Percentiles rank a stretch among this genome's conserved stretches.
Evolutionary conservation across 2,329 filamentous ascomycete species (phyloP).

Genomic region (Diaporthe sp.): DNA sequence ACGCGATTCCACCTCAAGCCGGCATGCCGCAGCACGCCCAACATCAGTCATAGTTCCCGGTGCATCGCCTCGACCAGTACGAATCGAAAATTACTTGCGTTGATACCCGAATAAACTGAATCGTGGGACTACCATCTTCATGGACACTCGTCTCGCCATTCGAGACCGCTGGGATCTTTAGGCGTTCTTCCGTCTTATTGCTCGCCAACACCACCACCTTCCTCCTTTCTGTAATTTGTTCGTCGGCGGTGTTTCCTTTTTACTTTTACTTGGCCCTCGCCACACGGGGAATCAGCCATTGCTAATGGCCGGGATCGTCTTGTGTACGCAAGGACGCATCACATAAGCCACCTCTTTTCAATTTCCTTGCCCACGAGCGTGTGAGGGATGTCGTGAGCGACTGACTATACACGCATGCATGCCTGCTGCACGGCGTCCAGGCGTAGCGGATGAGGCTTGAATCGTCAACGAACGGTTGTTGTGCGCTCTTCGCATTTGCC

Average conservation of each 20-base stretch:
- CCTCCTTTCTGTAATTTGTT: conserved; percentile 39
- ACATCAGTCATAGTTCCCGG: conserved; percentile 75
- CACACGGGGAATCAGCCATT: neutral
- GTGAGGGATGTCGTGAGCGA: neutral
- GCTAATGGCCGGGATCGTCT: conserved; percentile 35
- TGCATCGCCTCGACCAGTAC: conserved; percentile 39
- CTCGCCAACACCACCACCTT: neutral
- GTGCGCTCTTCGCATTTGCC: conserved; percentile 25
- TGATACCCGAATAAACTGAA: conserved; percentile 74
- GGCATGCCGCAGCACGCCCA: conserved; percentile 87
- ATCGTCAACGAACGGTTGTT: conserved; percentile 37
- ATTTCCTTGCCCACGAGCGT: neutral
- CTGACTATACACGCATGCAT: conserved; percentile 7
- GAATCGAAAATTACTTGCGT: conserved; percentile 51
- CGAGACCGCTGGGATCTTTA: conserved; percentile 58
- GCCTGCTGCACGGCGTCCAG: conserved; percentile 11
- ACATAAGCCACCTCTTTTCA: neutral
- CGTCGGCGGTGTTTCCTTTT: conserved; percentile 43
- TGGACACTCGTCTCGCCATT: conserved; percentile 52
- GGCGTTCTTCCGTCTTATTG: conserved; percentile 55
- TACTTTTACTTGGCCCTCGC: conserved; percentile 35
- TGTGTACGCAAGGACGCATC: conserved; percentile 2
- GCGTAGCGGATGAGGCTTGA: neutral
- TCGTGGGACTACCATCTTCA: conserved; percentile 54
- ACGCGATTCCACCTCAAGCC: conserved; percentile 82